These are phyloP conservation scores for Aspergillus bombycis DNA, from an alignment of 2,329 filamentous ascomycete species.

Conservation along the genomic window DNA sequence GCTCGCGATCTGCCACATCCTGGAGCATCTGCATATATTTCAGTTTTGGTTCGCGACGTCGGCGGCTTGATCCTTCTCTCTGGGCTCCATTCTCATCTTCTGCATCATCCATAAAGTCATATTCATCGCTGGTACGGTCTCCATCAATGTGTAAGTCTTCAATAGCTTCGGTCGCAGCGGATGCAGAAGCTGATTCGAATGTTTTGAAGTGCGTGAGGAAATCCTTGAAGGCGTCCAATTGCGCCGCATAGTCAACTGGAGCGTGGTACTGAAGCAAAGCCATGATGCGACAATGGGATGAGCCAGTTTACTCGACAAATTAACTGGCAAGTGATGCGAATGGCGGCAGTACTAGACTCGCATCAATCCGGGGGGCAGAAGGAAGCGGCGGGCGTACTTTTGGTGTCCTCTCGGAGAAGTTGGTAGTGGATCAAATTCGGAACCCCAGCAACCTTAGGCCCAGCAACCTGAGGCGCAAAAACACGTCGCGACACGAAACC, in stretches of 20 bases:
- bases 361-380: slow-evolving; percentile 16
- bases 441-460: slow-evolving; percentile 7
- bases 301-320: slow-evolving; percentile 24
- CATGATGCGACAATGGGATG: slow-evolving; percentile 59
- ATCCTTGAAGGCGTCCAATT: slow-evolving; percentile 78
- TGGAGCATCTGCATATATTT: slow-evolving; percentile 92
- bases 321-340: slow-evolving; percentile 19
- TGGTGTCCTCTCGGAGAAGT: slow-evolving; percentile 13
- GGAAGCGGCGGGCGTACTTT: slow-evolving; percentile 13
- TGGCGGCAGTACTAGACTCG: slow-evolving; percentile 13
- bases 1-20: slow-evolving; percentile 77
- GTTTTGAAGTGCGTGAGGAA: slow-evolving; percentile 89
- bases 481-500: slow-evolving; percentile 34
- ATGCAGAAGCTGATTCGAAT: slow-evolving; percentile 63
- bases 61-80: slow-evolving; percentile 53
- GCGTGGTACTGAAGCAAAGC: slow-evolving; percentile 79
- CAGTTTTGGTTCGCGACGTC: slow-evolving; percentile 63
- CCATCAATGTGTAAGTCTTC: slow-evolving; percentile 84
- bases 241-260: slow-evolving; percentile 83
- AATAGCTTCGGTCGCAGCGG: slow-evolving; percentile 76
- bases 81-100: slow-evolving; percentile 57
- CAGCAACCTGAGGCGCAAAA: slow-evolving; percentile 18
- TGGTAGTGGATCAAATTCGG: slow-evolving; percentile 10
- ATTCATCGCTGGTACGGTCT: slow-evolving; percentile 83
- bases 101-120: slow-evolving; percentile 88